Percentiles rank a stretch among this genome's conserved stretches.
Evolutionary conservation across 2,329 filamentous ascomycete species (phyloP).

Genomic region (Coniochaeta sp.): DNA sequence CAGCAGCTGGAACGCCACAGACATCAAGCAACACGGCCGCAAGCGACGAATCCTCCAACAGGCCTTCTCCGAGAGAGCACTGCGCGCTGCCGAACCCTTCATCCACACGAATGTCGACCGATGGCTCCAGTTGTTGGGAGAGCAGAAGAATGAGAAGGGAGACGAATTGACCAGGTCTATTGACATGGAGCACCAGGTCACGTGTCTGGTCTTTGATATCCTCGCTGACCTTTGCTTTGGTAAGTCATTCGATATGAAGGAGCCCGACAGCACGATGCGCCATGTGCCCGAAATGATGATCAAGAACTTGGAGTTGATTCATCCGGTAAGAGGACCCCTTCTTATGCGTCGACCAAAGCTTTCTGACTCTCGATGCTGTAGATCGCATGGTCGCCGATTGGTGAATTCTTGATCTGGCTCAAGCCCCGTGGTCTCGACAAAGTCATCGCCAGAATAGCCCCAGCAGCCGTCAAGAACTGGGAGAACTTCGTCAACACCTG

Average conservation of each 20-base stretch:
- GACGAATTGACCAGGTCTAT: constrained; percentile 3
- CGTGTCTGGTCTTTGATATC: constrained; percentile 9
- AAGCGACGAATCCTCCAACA: constrained; percentile 36
- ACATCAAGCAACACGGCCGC: constrained; percentile 32
- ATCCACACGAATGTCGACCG: constrained; percentile 8
- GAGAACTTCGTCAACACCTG: neutral
- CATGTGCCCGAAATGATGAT: constrained; percentile 6
- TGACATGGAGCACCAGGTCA: constrained; percentile 8
- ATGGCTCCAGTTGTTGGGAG: constrained; percentile 6
- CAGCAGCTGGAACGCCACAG: constrained; percentile 35
- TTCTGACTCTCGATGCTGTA: neutral
- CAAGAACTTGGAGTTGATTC: constrained; percentile 11
- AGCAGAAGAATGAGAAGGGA: constrained; percentile 8
- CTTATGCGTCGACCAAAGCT: too few relatives aligned
- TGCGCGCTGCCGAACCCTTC: constrained; percentile 31
- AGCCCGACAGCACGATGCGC: constrained; percentile 7
- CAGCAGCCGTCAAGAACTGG: neutral
- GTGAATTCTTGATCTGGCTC: neutral
- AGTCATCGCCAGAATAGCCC: constrained; percentile 5
- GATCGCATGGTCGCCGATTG: neutral
- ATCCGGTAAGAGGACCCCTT: constrained; percentile 7
- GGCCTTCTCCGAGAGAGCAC: constrained; percentile 33
- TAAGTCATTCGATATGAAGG: constrained; percentile 12
- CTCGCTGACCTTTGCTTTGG: constrained; percentile 13
- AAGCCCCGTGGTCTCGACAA: constrained; percentile 8